Evolutionary conservation across 371 early-diverging fungal species (phyloP), one percentile per base, ranked within the genome.

Genomic region (Furculomyces boomerangus): DNA sequence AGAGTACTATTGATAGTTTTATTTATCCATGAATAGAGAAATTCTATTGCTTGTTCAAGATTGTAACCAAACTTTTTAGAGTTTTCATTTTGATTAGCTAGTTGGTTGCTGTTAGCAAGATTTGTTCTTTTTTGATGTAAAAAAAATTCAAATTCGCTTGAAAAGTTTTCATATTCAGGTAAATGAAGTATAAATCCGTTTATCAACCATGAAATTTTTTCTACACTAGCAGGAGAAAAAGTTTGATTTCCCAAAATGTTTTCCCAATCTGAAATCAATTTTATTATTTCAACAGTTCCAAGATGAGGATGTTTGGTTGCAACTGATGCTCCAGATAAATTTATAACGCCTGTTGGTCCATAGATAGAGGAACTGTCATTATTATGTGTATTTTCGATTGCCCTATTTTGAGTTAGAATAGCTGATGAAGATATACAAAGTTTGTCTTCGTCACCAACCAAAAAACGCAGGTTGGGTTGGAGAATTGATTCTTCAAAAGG

Each of bases 401-500:
- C 3, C 5, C 22, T n/a, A 20, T 22, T 43, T 20, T 43, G 43
- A 3, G 43, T 43, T n/a, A 22, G n/a, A 3, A 43, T 43, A n/a
- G 10, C 3, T n/a, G 43, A 43, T n/a, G 20, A 5, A 43, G 43
- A 10, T 13, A 22, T n/a, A 43, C 10, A n/a, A 3, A 49, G 16
- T 27, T 31, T 49, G 25, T 49, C 10, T 5, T 49, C 49, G 16
- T 18, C 26, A 16, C 49, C 8, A 49, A 49, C 29, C 5, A 49
- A 26, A 25, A 49, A 49, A 3, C 49, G 5, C 3, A 49, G 26
- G 16, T 20, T 13, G 3, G 49, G 32, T 31, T 49, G 49, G 49
- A 49, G 29, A 16, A 49, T 49, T 16, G 49, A 49, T 31, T 45
- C 30, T 45, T 67, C 66, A 31, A 65, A 62, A 37, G 56, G 56